A percentile compares a stretch with the other conserved stretches of the same genome.
These are phyloP conservation scores for Umbelopsis sp. DNA, from an alignment of 192 early-diverging fungal species.

Conservation along the genomic window DNA sequence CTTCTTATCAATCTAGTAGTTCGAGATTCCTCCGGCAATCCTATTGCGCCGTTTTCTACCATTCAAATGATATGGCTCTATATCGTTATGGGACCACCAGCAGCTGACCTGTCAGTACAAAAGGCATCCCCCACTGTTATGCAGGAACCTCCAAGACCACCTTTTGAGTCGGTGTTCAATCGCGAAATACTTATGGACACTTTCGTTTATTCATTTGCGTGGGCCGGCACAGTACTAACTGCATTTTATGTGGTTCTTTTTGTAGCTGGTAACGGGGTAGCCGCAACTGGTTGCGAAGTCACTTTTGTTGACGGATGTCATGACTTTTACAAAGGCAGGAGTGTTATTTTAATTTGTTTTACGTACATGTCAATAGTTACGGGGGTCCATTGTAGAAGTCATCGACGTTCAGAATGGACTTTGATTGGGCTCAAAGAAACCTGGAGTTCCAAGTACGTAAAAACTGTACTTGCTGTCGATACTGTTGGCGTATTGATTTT, in stretches of 20 bases:
- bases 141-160: constrained; percentile 72
- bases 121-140: constrained; percentile 67
- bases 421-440: constrained; percentile 43
- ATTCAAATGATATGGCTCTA: constrained; percentile 80
- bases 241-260: constrained; percentile 65
- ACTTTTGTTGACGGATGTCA: constrained; percentile 44
- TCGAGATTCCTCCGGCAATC: constrained; percentile 54
- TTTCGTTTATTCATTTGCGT: constrained; percentile 48
- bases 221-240: constrained; percentile 56
- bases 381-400: constrained; percentile 72
- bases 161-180: constrained; percentile 67
- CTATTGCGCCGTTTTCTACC: constrained; percentile 73
- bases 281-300: constrained; percentile 62
- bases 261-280: constrained; percentile 58
- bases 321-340: constrained; percentile 67
- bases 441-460: constrained; percentile 50
- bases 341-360: constrained; percentile 44
- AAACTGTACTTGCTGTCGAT: constrained; percentile 49
- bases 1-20: constrained; percentile 70
- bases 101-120: constrained; percentile 74
- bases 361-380: constrained; percentile 64
- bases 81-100: constrained; percentile 74
- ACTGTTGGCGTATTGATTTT: constrained; percentile 54
- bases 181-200: constrained; percentile 72
- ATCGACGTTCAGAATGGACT: constrained; percentile 63